Evolutionary conservation across 2,329 filamentous ascomycete species (phyloP).

Genomic region (Cercospora zeina): DNA sequence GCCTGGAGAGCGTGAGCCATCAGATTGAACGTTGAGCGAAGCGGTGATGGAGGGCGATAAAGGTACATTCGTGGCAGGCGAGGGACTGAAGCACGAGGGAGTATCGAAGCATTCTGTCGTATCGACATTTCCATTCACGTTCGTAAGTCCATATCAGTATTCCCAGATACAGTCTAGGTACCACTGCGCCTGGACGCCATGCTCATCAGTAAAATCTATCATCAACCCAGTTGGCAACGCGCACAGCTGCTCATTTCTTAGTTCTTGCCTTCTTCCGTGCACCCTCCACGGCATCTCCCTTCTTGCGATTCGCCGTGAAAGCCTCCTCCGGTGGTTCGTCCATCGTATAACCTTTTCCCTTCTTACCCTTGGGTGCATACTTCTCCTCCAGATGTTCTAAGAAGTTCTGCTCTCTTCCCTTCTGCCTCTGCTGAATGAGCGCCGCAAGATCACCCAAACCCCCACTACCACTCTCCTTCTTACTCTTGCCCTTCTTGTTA

Average conservation of each 20-base stretch:
- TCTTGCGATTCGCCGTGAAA: slow-evolving; percentile 51
- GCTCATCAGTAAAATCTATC: not conserved
- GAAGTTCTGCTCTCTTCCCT: slow-evolving; percentile 61
- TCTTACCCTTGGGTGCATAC: slow-evolving; percentile 57
- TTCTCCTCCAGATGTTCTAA: slow-evolving; percentile 75
- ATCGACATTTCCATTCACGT: not conserved
- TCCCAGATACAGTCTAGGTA: not conserved
- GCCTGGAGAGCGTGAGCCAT: no score
- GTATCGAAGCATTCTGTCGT: not conserved
- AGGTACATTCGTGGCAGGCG: no score
- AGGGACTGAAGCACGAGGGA: no score
- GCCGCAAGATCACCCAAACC: slow-evolving; percentile 61
- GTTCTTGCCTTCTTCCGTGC: slow-evolving; percentile 11
- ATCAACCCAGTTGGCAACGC: not conserved
- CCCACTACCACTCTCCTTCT: slow-evolving; percentile 34
- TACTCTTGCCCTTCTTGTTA: slow-evolving; percentile 50
- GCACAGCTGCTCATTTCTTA: not conserved
- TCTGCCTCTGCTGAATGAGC: slow-evolving; percentile 71
- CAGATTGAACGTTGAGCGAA: no score
- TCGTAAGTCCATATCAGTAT: not conserved
- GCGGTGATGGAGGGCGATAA: no score
- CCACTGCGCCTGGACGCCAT: not conserved
- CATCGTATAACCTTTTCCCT: slow-evolving; percentile 53
- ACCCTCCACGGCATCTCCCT: slow-evolving; percentile 19
- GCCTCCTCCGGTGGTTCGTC: slow-evolving; percentile 65